Evolutionary conservation across 306 rosid genomes (phyloP), one percentile per base, ranked within the genome.

Genomic region (Alnus glutinosa): DNA sequence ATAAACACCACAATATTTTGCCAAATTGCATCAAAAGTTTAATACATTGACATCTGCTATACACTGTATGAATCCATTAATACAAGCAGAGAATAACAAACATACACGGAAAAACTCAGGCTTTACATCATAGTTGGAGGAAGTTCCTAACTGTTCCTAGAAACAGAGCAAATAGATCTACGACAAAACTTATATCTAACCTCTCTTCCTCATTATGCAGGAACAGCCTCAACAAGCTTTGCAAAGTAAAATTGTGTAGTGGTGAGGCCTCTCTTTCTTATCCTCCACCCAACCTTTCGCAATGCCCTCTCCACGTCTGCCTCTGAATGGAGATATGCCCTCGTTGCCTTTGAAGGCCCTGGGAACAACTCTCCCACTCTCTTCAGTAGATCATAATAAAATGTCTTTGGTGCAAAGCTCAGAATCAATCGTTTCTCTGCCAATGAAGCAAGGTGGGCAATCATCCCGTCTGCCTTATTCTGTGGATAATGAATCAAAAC

Each of bases 301-400:
- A 95, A 79, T 5, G 98, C 98, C 64, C 83, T 87, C 85, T 95
- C 98, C 52, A 95, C 86, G 49, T 95, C 99, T 0, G 87, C 98
- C 89, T 93, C 97, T 0, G 98, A 78, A 63, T 95, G 99, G 63
- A 95, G 97, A 83, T 95, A 95, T 18, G 99, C 98, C 80, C 98
- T 89, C 0, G 97, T 95, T 46, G 98, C 99, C 89, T 93, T 95
- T 1, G 98, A 95, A 78, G 99, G 98, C 50, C 99, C 98, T 0
- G 99, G 98, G 84, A 95, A 95, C 82, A 95, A 75, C 94, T 95
- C 98, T 76, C 99, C 97, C 77, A 91, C 78, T 86, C 99, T 89
- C 92, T 95, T 95, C 28, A 95, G 81, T 30, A 93, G 49, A 84
- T 88, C 91, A 57, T 93, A 91, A 77, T 89, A 95, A 48, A 93